Percentiles rank a stretch among this genome's conserved stretches.
Conservation (phyloP, 164 flowering plant genomes). For the Macadamia tetraphylla region DNA sequence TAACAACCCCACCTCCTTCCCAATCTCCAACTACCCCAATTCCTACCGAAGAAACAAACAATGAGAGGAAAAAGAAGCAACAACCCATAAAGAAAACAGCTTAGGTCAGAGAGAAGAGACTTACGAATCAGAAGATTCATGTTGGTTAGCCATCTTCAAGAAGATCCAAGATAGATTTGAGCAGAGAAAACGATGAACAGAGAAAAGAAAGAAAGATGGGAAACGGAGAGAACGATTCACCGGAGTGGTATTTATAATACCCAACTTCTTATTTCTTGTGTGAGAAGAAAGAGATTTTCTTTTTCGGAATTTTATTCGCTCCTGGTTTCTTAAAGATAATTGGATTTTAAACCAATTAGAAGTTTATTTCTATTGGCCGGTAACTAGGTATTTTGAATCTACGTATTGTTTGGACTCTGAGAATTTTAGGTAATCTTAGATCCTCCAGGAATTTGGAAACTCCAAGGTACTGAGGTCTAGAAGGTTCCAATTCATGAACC, state of each 20-base stretch:
- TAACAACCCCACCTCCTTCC: background rate
- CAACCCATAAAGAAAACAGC: background rate
- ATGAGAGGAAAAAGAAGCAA: background rate
- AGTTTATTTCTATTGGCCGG: too few relatives aligned
- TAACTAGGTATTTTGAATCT: too few relatives aligned
- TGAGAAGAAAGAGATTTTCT: background rate
- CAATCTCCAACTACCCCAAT: background rate
- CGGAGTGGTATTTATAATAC: slow-evolving; percentile 1
- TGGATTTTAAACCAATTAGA: too few relatives aligned
- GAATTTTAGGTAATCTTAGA: too few relatives aligned
- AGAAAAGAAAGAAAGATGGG: background rate
- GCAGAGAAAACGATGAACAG: background rate
- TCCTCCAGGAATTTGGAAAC: too few relatives aligned
- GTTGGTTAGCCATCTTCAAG: slow-evolving; percentile 12
- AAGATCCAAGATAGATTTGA: background rate
- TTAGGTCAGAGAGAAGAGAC: background rate
- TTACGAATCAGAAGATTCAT: slow-evolving; percentile 19
- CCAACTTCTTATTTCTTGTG: background rate
- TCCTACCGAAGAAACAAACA: background rate
- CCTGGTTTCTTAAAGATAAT: too few relatives aligned
- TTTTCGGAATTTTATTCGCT: too few relatives aligned
- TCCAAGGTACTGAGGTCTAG: too few relatives aligned
- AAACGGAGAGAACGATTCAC: background rate
- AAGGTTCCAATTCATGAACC: too few relatives aligned
- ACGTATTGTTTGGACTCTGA: too few relatives aligned